These are phyloP conservation scores for Neofusicoccum kwambonambiense DNA, from an alignment of 2,329 filamentous ascomycete species.

Conservation along the genomic window DNA sequence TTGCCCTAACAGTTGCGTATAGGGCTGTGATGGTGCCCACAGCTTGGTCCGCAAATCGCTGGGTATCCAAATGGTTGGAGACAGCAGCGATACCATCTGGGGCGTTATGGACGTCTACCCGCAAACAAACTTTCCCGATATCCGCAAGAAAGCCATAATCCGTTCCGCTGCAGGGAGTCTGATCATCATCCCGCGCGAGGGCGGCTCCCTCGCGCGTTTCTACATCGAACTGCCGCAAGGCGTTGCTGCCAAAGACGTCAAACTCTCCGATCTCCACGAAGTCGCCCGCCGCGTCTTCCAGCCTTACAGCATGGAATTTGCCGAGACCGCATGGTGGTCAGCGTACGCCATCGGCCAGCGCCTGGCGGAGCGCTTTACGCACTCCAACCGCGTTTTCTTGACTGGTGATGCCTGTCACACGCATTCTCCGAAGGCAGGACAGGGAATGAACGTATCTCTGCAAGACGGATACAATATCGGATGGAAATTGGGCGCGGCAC, in stretches of 20 bases:
- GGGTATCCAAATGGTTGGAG: constrained; percentile 59
- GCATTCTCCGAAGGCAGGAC: constrained; percentile 69
- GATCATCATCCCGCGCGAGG: constrained; percentile 55
- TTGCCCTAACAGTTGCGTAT: background rate
- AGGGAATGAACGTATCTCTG: constrained; percentile 62
- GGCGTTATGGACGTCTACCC: constrained; percentile 57
- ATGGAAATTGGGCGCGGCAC: constrained; percentile 55
- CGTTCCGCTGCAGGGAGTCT: constrained; percentile 48
- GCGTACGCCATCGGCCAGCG: constrained; percentile 71
- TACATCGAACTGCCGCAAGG: constrained; percentile 57
- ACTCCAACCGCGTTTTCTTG: constrained; percentile 65
- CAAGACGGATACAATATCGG: constrained; percentile 61
- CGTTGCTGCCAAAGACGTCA: constrained; percentile 53
- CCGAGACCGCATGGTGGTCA: constrained; percentile 67
- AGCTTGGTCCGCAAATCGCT: constrained; percentile 52
- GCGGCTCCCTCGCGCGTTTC: constrained; percentile 57
- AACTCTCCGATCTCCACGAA: constrained; percentile 53
- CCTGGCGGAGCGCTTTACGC: constrained; percentile 67
- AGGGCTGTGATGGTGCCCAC: constrained; percentile 54
- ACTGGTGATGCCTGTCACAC: constrained; percentile 68
- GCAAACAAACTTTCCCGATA: constrained; percentile 50
- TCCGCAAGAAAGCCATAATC: constrained; percentile 51
- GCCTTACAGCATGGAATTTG: constrained; percentile 31
- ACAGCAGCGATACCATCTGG: constrained; percentile 57
- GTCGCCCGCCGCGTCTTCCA: constrained; percentile 49